Base-by-base conservation (phyloP, 116 monocot genomes). In the Trichopus zeylanicus region DNA sequence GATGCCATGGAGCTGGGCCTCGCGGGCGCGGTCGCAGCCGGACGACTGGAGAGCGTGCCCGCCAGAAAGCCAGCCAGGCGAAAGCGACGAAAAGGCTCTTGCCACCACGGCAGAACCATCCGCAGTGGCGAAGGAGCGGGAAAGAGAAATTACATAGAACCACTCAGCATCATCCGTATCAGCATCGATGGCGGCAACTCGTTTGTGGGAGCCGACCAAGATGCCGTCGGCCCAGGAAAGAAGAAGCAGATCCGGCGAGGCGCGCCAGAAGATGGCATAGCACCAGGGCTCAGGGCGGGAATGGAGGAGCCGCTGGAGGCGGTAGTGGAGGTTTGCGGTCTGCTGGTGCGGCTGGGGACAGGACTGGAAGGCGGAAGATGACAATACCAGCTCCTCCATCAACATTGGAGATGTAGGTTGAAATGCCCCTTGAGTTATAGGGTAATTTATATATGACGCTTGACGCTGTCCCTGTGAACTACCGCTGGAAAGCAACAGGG, bases 141-240 rank as follows among this genome's bases (percentile, higher is more conserved):
- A 63, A 20, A 72, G 53, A 3, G 87, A 87, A 25, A 81, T 49
- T 8, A 70, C 60, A 63, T 81, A 87, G 61, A 87, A 87, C 72
- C 81, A 78, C 78, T 87, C 82, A 4, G 71, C 53, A 24, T 77
- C 85, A 48, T 39, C 18, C 0, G 6, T 2, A 18, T 42, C 18
- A 0, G 6, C 7, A 18, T 42, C 42, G 18, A 15, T 16, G 13
- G 42, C 0, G 8, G 18, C 7, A 2, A 42, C n/a, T 13, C 3
- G 12, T 42, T 42, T 3, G 3, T 8, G 1, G 39, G 42, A 42
- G 42, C 13, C 13, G 42, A 15, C 18, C 18, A 42, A 16, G 42
- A 42, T 3, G 12, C 42, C 42, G 18, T 10, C 42, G 13, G 8
- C 12, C 42, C 42, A 42, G 42, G 42, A 42, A 3, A 42, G 42